Conservation (phyloP, 768 basidiomycete species). For the Lactarius deliciosus region DNA sequence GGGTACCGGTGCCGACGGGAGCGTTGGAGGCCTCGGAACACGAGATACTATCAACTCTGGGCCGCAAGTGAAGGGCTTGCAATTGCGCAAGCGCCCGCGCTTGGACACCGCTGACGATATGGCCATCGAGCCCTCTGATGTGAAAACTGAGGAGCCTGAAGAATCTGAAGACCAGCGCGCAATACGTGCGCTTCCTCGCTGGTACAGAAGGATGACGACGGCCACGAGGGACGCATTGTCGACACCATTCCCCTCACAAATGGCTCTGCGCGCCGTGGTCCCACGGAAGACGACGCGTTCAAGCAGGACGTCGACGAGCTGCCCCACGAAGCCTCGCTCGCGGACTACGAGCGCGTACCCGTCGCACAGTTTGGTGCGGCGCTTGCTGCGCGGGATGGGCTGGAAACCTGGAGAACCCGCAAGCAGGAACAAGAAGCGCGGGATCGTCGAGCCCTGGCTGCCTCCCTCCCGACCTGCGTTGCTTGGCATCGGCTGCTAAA, state of each 20-base stretch:
- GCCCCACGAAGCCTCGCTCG: constrained; percentile 70
- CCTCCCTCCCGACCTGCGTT: constrained; percentile 82
- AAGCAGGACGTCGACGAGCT: constrained; percentile 61
- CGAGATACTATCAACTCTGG: constrained; percentile 60
- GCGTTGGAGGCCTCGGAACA: constrained; percentile 75
- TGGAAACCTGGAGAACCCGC: constrained; percentile 85
- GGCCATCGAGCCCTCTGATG: constrained; percentile 29
- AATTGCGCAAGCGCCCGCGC: constrained; percentile 42
- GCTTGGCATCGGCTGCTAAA: constrained; percentile 92
- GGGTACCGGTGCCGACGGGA: constrained; percentile 62
- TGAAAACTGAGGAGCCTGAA: constrained; percentile 37
- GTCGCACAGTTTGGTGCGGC: constrained; percentile 65
- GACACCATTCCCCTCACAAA: constrained; percentile 57
- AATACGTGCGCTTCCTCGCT: constrained; percentile 73
- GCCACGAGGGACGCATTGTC: constrained; percentile 41
- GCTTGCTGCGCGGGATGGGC: constrained; percentile 93
- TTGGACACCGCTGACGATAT: constrained; percentile 32
- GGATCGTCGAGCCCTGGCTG: constrained; percentile 74
- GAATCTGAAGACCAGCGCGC: constrained; percentile 80
- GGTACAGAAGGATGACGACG: constrained; percentile 43
- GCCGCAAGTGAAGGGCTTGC: constrained; percentile 67
- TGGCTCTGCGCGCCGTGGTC: constrained; percentile 37
- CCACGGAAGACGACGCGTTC: constrained; percentile 73
- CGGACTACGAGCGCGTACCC: constrained; percentile 71
- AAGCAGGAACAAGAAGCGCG: constrained; percentile 50